A percentile compares a stretch with the other conserved stretches of the same genome.
Evolutionary conservation across 1,139 yeast species (phyloP).

Genomic region (Sugiyamaella neomexicana): DNA sequence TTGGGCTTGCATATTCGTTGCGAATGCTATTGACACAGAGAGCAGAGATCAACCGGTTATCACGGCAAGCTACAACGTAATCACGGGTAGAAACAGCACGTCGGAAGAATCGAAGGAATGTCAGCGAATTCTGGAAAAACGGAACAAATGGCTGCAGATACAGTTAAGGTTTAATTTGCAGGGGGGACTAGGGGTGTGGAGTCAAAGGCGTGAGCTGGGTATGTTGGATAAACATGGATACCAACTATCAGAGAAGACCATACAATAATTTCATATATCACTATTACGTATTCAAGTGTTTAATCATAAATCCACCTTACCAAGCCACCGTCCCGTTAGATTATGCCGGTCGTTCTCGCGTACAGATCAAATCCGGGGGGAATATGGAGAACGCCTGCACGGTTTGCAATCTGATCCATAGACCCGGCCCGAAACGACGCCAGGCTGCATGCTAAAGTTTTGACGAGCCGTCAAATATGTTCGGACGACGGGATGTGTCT

Average conservation of each 20-base stretch:
- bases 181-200: neutral
- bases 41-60: constrained; percentile 12
- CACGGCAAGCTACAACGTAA: constrained; percentile 1
- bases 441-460: neutral
- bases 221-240: too few relatives aligned
- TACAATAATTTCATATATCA: too few relatives aligned
- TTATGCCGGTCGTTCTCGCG: too few relatives aligned
- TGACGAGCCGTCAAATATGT: neutral
- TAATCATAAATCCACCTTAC: too few relatives aligned
- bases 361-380: too few relatives aligned
- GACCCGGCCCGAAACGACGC: neutral
- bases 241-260: too few relatives aligned
- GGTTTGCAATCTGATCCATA: too few relatives aligned
- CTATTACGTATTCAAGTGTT: too few relatives aligned
- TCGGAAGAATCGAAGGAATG: neutral
- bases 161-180: neutral
- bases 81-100: neutral
- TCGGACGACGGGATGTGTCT: neutral
- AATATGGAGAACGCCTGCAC: too few relatives aligned
- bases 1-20: neutral
- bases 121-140: neutral
- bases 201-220: neutral
- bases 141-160: neutral
- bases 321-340: too few relatives aligned
- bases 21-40: neutral